These are phyloP conservation scores for Chaetomidium leptoderma DNA, from an alignment of 495 filamentous ascomycete species.

Conservation along the genomic window DNA sequence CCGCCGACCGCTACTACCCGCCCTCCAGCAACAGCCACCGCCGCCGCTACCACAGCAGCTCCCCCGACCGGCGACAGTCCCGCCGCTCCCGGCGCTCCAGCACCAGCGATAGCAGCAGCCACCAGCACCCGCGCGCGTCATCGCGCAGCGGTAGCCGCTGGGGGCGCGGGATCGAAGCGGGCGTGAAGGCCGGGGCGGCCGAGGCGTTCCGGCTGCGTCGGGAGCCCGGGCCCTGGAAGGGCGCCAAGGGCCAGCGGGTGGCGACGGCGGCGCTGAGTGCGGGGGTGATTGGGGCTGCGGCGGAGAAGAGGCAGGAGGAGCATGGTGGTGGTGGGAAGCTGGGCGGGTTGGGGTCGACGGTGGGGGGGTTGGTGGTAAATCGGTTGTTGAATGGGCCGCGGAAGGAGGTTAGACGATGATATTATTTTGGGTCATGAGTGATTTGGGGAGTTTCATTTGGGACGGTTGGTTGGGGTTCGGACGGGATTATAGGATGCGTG, in stretches of 20 bases:
- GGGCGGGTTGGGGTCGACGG: slow-evolving; percentile 19
- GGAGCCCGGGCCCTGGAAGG: slow-evolving; percentile 40
- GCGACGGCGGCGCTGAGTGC: slow-evolving; percentile 46
- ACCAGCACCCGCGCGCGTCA: not conserved
- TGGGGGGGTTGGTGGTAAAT: slow-evolving; percentile 31
- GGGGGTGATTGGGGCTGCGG: slow-evolving; percentile 36
- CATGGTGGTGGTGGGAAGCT: slow-evolving; percentile 11
- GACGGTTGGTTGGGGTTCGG: no score
- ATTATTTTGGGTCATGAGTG: no score
- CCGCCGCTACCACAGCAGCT: slow-evolving; percentile 15
- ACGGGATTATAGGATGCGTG: not conserved
- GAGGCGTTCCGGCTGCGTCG: slow-evolving; percentile 43
- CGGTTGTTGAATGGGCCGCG: slow-evolving; percentile 31
- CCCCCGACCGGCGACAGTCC: slow-evolving; percentile 7
- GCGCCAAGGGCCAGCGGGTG: slow-evolving; percentile 36
- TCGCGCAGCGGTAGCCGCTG: slow-evolving; percentile 8
- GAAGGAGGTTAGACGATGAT: slow-evolving; percentile 17
- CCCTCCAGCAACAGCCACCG: not conserved
- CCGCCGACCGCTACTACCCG: slow-evolving; percentile 6
- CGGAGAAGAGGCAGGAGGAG: slow-evolving; percentile 19
- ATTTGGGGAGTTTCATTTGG: no score
- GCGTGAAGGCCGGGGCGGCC: slow-evolving; percentile 39
- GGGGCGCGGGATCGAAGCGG: slow-evolving; percentile 25
- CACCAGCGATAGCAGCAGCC: not conserved
- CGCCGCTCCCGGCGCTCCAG: slow-evolving; percentile 1